phyloP scores from a whole-genome alignment of 106 monocot species.

The Dendrobium chrysotoxum region DNA sequence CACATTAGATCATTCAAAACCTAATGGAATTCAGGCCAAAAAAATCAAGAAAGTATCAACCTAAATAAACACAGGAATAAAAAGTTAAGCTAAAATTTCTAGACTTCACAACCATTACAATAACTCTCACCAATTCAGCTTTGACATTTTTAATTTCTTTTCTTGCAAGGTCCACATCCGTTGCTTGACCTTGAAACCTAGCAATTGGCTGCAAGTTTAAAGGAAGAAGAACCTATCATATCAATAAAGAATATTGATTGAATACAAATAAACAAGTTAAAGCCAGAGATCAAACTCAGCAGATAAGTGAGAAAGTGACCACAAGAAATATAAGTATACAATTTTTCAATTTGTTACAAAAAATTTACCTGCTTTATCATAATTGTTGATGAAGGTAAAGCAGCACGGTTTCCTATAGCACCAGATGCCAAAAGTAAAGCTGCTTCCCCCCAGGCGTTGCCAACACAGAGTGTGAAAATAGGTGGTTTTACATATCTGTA shows the following conservation, averaged over 20 bases:
- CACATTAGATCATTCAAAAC: background rate
- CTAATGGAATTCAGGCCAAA: background rate
- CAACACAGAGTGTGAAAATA: slow-evolving; percentile 93
- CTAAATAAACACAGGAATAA: background rate
- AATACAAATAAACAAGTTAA: background rate
- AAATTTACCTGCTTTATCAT: slow-evolving; percentile 86
- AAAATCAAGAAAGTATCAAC: background rate
- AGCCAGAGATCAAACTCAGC: background rate
- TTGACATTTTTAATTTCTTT: slow-evolving; percentile 92
- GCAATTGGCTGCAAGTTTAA: slow-evolving; percentile 69
- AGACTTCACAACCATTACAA: background rate
- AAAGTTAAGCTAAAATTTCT: background rate
- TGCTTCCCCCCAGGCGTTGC: slow-evolving; percentile 99
- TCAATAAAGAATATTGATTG: background rate
- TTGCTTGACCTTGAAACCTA: slow-evolving; percentile 86
- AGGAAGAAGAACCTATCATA: slow-evolving; percentile 1
- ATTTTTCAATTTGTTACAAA: background rate
- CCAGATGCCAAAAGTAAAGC: slow-evolving; percentile 93
- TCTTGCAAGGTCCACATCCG: slow-evolving; percentile 78
- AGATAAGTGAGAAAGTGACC: background rate
- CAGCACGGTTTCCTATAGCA: slow-evolving; percentile 85
- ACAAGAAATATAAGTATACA: background rate
- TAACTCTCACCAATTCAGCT: slow-evolving; percentile 54
- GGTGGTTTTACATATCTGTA: slow-evolving; percentile 75
- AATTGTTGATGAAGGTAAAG: slow-evolving; percentile 89